These are phyloP conservation scores for Leucocoprinus leucothites DNA, from an alignment of 768 basidiomycete genomes.

Conservation along the genomic window DNA sequence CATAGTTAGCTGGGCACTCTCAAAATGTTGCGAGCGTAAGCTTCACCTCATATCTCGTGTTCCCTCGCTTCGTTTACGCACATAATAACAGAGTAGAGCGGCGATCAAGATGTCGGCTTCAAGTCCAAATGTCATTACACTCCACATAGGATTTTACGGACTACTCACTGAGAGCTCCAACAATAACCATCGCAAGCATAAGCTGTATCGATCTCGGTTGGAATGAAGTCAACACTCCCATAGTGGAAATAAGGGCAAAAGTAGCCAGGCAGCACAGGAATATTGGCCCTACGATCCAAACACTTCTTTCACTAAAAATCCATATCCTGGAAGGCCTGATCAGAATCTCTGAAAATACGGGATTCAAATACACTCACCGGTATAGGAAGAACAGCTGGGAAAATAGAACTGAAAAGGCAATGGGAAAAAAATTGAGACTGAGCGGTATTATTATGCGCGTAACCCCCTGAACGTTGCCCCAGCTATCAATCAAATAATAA, in stretches of 20 bases:
- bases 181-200: background rate
- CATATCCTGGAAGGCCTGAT: constrained; percentile 10
- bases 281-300: constrained; percentile 2
- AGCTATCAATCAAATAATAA: constrained; percentile 19
- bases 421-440: constrained; percentile 13
- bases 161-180: background rate
- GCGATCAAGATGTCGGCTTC: constrained; percentile 16
- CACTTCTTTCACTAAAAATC: constrained; percentile 13
- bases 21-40: no score
- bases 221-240: background rate
- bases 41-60: constrained; percentile 2
- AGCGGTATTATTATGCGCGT: constrained; percentile 6
- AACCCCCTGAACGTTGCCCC: constrained; percentile 14
- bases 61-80: constrained; percentile 4
- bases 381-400: constrained; percentile 17
- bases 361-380: constrained; percentile 5
- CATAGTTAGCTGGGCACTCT: background rate
- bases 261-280: constrained; percentile 6
- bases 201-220: background rate
- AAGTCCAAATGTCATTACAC: background rate
- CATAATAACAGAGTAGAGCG: constrained; percentile 13
- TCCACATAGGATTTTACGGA: background rate
- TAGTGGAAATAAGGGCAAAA: constrained; percentile 4
- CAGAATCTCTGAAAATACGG: background rate
- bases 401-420: constrained; percentile 13